A percentile compares a stretch with the other conserved stretches of the same genome.
These are phyloP conservation scores for Oldenlandia corymbosa DNA, from an alignment of 257 asterid species.

Conservation along the genomic window DNA sequence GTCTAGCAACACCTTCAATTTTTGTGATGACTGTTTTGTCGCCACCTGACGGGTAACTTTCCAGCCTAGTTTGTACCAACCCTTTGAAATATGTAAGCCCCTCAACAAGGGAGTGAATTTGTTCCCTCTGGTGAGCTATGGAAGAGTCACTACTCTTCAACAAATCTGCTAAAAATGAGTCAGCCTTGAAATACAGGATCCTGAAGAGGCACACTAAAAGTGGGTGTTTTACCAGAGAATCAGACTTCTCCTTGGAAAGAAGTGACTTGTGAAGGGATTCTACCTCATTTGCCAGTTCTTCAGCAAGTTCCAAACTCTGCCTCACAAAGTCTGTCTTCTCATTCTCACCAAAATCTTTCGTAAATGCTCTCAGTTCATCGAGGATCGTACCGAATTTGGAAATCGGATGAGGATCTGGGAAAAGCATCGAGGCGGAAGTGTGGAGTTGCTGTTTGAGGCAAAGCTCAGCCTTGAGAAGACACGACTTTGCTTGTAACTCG, in stretches of 20 bases:
- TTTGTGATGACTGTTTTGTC: no score
- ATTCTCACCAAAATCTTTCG: no score
- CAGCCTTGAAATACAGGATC: slow-evolving; percentile 1
- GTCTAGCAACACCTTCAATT: no score
- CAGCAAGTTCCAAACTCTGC: not conserved
- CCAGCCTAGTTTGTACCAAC: no score
- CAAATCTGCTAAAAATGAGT: not conserved
- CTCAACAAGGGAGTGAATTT: no score
- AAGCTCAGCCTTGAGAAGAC: slow-evolving; percentile 3
- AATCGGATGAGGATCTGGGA: no score
- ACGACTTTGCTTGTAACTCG: not conserved
- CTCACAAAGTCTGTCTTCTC: not conserved
- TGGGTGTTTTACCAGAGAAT: not conserved
- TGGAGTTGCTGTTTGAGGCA: slow-evolving; percentile 4
- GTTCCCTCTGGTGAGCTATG: no score
- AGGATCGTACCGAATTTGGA: no score
- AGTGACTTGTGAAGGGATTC: not conserved
- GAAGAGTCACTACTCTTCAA: not conserved
- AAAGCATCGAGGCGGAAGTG: not conserved
- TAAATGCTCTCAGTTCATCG: not conserved
- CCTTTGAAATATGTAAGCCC: no score
- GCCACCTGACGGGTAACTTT: no score
- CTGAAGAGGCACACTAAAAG: not conserved
- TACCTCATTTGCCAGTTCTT: slow-evolving; percentile 1
- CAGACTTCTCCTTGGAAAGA: not conserved